Evolutionary conservation across 176 grass and related monocot genomes (phyloP).

Genomic region (Oryza longistaminata): DNA sequence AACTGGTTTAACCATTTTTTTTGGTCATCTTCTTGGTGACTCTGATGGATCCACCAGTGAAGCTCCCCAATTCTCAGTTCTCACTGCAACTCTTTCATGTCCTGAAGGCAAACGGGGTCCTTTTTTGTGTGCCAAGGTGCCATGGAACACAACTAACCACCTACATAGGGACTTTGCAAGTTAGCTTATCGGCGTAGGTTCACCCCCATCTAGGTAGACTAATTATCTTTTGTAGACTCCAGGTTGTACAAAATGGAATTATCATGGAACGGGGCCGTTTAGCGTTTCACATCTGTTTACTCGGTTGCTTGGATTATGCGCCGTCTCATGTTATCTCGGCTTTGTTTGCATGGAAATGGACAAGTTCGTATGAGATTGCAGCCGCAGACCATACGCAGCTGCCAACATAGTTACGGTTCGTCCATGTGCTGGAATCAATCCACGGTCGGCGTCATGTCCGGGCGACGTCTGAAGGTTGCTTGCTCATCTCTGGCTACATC

Average conservation of each 20-base stretch:
- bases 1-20: background rate
- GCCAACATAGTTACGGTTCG: background rate
- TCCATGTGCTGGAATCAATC: slow-evolving; percentile 27
- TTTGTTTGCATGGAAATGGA: slow-evolving; percentile 1
- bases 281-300: background rate
- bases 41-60: background rate
- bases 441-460: slow-evolving; percentile 20
- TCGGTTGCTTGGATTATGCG: background rate
- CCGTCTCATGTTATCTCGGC: slow-evolving; percentile 7
- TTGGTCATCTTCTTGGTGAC: background rate
- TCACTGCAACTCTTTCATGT: background rate
- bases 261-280: background rate
- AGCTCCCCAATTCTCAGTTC: background rate
- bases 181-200: background rate
- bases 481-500: slow-evolving; percentile 7
- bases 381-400: background rate
- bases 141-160: background rate
- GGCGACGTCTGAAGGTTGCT: slow-evolving; percentile 23
- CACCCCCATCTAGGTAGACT: background rate
- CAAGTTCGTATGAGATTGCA: background rate
- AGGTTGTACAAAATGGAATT: slow-evolving; percentile 11
- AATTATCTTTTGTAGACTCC: background rate
- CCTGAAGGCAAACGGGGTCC: background rate
- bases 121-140: background rate
- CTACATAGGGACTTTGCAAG: background rate